These are phyloP conservation scores for Colletotrichum brevisporum DNA, from an alignment of 2,329 filamentous ascomycete species.

Conservation along the genomic window DNA sequence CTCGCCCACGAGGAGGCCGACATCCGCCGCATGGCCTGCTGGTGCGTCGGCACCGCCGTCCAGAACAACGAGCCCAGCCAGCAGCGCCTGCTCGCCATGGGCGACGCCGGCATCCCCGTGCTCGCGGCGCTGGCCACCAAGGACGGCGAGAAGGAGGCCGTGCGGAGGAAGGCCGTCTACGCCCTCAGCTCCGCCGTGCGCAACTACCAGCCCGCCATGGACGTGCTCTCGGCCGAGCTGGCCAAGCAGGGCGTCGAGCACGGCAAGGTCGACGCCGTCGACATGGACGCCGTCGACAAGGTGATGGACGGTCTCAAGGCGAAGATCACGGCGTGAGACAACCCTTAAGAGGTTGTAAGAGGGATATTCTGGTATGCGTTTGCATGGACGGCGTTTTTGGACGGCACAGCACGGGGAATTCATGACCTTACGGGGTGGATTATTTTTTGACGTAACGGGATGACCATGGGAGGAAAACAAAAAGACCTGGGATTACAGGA, in stretches of 20 bases:
- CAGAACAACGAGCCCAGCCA: constrained; percentile 94
- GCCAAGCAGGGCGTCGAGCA: constrained; percentile 68
- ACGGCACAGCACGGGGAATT: constrained; percentile 15
- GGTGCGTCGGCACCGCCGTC: constrained; percentile 94
- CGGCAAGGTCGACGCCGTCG: constrained; percentile 79
- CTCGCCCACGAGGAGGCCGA: constrained; percentile 79
- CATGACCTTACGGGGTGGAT: too few relatives aligned
- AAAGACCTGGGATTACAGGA: constrained; percentile 11
- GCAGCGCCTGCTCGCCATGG: constrained; percentile 74
- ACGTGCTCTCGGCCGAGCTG: constrained; percentile 75
- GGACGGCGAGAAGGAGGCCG: constrained; percentile 71
- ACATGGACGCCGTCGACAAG: constrained; percentile 89
- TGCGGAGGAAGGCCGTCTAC: constrained; percentile 89
- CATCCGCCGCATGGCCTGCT: constrained; percentile 88
- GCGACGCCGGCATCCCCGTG: constrained; percentile 72
- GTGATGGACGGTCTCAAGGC: constrained; percentile 77
- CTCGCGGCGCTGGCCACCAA: constrained; percentile 77
- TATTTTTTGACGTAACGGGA: constrained; percentile 26
- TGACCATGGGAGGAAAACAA: constrained; percentile 16
- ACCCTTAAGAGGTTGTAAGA: constrained; percentile 8
- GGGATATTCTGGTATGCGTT: constrained; percentile 31
- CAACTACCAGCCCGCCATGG: constrained; percentile 90
- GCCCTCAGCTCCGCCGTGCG: constrained; percentile 88
- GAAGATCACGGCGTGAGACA: constrained; percentile 47
- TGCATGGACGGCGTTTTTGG: constrained; percentile 57